phyloP scores from a whole-genome alignment of 768 basidiomycete genomes.

The Lactifluus hygrophoroides region DNA sequence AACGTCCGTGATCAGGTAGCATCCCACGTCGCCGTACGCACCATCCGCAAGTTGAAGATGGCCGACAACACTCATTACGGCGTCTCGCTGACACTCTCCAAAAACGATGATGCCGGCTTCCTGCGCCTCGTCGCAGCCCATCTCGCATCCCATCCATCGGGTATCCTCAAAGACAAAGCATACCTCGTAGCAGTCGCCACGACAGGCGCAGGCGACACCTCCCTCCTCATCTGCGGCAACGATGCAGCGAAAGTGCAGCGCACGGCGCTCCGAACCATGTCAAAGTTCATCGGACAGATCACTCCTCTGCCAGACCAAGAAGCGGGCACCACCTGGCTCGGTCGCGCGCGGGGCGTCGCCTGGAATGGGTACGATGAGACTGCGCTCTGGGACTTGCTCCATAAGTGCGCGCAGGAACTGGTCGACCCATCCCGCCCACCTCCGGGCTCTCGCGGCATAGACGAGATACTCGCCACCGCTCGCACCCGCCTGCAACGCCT shows the following conservation, averaged over 20 bases:
- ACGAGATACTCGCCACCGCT: slow-evolving; percentile 46
- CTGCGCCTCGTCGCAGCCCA: slow-evolving; percentile 44
- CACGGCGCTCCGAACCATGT: slow-evolving; percentile 51
- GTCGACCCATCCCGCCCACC: slow-evolving; percentile 58
- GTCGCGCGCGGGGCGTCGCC: slow-evolving; percentile 46
- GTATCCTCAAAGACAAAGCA: slow-evolving; percentile 28
- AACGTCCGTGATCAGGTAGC: slow-evolving; percentile 55
- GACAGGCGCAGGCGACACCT: slow-evolving; percentile 28
- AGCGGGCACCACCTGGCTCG: slow-evolving; percentile 30
- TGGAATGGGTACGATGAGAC: slow-evolving; percentile 50
- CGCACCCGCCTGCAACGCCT: slow-evolving; percentile 60
- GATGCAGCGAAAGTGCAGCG: slow-evolving; percentile 51
- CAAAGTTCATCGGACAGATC: slow-evolving; percentile 65
- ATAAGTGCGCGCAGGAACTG: slow-evolving; percentile 49
- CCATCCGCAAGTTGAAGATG: slow-evolving; percentile 40
- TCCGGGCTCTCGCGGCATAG: slow-evolving; percentile 52
- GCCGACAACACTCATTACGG: slow-evolving; percentile 50
- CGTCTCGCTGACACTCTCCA: slow-evolving; percentile 52
- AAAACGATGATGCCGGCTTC: slow-evolving; percentile 47
- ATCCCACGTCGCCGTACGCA: slow-evolving; percentile 44
- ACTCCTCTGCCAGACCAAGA: slow-evolving; percentile 22
- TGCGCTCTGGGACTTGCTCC: slow-evolving; percentile 63
- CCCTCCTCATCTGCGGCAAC: slow-evolving; percentile 52
- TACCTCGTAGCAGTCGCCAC: slow-evolving; percentile 52
- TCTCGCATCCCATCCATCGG: slow-evolving; percentile 39